Base-by-base conservation (phyloP, 495 filamentous ascomycete genomes). In the Daldinia childiae region DNA sequence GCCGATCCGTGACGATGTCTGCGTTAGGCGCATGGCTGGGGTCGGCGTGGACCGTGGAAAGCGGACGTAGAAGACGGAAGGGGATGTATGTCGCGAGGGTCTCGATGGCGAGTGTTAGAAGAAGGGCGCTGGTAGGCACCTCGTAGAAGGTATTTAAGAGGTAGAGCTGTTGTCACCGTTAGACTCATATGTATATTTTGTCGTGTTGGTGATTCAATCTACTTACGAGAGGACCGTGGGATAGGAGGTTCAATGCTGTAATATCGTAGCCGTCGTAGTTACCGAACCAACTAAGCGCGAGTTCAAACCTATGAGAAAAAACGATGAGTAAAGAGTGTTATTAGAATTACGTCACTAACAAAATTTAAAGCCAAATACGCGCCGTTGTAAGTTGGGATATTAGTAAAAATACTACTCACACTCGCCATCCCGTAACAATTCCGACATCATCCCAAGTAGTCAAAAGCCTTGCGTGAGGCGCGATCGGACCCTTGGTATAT, bases 71-170 rank as follows among this genome's bases (percentile, higher is more conserved):
- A 54, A 93, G 84, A 48, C 84, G 79, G 77, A 95, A 92, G 5
- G 94, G 92, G 43, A 93, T 74, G 52, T 86, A 87, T 21, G 86
- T 88, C 7, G 92, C 86, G 69, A 90, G 69, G 52, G 91, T 76
- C 62, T 93, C 90, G 69, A 93, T 89, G 8, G 75, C 72, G 62
- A 91, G 86, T 29, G 86, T 86, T 17, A 83, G 76, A 43, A 86
- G 70, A 19, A 88, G 79, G 8, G 91, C 89, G 52, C 78, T 79
- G 8, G 86, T 82, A 6, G 87, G 84, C 60, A 94, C 82, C 15
- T 80, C 76, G 84, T 95, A 97, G 84, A 94, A 96, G 71, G 86
- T 87, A 27, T 81, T 82, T 36, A 94, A 82, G 51, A 97, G 89
- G 66, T 88, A 89, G 69, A 88, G 86, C 84, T 86, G 58, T 30